Conservation (phyloP, 2,329 filamentous ascomycete genomes). For the Penicillium sclerotigenum region DNA sequence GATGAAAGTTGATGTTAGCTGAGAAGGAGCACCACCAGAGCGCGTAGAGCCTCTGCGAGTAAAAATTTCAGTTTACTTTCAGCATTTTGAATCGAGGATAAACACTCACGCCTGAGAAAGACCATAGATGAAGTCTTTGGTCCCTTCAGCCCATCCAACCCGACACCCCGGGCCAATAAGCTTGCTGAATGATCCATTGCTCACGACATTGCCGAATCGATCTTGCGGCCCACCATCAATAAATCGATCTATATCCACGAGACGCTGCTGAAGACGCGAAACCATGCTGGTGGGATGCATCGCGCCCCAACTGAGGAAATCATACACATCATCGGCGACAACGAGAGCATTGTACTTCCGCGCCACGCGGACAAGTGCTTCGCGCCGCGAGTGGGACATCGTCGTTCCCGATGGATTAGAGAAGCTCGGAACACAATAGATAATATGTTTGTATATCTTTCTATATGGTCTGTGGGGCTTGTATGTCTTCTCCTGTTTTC, state of each 20-base stretch:
- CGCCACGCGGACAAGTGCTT: conserved; percentile 66
- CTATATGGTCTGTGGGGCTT: conserved; percentile 11
- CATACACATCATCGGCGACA: conserved; percentile 85
- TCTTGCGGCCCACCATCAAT: conserved; percentile 57
- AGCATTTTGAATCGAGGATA: conserved; percentile 10
- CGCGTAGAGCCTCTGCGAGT: conserved; percentile 28
- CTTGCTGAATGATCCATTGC: conserved; percentile 85
- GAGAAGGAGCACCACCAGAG: conserved; percentile 56
- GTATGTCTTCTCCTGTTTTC: neutral
- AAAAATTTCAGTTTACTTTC: neutral
- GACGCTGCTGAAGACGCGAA: conserved; percentile 54
- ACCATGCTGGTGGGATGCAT: neutral
- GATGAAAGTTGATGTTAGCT: conserved; percentile 55
- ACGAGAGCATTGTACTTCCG: conserved; percentile 72
- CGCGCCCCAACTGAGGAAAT: conserved; percentile 70
- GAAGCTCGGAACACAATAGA: conserved; percentile 22
- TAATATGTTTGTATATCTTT: conserved; percentile 21
- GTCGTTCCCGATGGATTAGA: conserved; percentile 21
- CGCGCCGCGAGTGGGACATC: conserved; percentile 47
- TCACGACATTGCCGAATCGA: conserved; percentile 71
- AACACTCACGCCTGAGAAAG: conserved; percentile 53
- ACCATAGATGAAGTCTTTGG: conserved; percentile 54
- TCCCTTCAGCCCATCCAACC: conserved; percentile 78
- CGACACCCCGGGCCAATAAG: conserved; percentile 73
- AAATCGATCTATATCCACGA: conserved; percentile 70